Evolutionary conservation across 2,329 filamentous ascomycete species (phyloP).

Genomic region (Berkeleyomyces basicola): DNA sequence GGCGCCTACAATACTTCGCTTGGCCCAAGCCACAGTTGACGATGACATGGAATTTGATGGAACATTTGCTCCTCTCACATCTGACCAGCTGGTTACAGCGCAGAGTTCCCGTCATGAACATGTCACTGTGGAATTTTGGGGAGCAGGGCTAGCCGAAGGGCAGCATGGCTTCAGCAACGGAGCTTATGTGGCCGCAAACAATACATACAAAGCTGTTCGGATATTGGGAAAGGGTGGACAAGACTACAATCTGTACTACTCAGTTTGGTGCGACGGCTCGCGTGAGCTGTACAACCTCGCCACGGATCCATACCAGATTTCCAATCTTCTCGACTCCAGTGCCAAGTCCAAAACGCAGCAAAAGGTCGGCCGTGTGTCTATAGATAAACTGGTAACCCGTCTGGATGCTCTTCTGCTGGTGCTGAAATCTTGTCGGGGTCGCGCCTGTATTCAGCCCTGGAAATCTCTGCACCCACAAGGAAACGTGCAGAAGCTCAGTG

Average conservation of each 20-base stretch:
- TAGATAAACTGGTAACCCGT: slow-evolving; percentile 29
- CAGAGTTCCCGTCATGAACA: slow-evolving; percentile 26
- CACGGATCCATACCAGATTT: slow-evolving; percentile 33
- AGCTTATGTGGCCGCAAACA: slow-evolving; percentile 19
- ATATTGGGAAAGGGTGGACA: slow-evolving; percentile 22
- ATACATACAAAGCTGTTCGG: slow-evolving; percentile 39
- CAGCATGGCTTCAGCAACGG: slow-evolving; percentile 13
- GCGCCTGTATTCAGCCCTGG: slow-evolving; percentile 38
- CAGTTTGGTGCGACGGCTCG: slow-evolving; percentile 36
- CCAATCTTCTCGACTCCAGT: slow-evolving; percentile 17
- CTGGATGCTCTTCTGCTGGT: slow-evolving; percentile 42
- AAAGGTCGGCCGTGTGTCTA: slow-evolving; percentile 20
- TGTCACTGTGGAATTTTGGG: slow-evolving; percentile 38
- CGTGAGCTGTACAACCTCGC: slow-evolving; percentile 36
- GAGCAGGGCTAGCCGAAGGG: slow-evolving; percentile 21
- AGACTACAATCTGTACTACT: slow-evolving; percentile 37
- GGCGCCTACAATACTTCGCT: slow-evolving; percentile 35
- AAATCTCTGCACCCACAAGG: slow-evolving; percentile 35
- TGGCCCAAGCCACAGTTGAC: slow-evolving; percentile 21
- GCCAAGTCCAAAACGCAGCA: slow-evolving; percentile 3
- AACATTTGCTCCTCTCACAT: slow-evolving; percentile 25
- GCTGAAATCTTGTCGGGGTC: slow-evolving; percentile 40
- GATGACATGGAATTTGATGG: slow-evolving; percentile 41
- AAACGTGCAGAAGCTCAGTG: slow-evolving; percentile 31
- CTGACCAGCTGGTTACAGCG: slow-evolving; percentile 15